Conservation (phyloP, 2,329 filamentous ascomycete genomes). For the Fusarium solani-melongenae region DNA sequence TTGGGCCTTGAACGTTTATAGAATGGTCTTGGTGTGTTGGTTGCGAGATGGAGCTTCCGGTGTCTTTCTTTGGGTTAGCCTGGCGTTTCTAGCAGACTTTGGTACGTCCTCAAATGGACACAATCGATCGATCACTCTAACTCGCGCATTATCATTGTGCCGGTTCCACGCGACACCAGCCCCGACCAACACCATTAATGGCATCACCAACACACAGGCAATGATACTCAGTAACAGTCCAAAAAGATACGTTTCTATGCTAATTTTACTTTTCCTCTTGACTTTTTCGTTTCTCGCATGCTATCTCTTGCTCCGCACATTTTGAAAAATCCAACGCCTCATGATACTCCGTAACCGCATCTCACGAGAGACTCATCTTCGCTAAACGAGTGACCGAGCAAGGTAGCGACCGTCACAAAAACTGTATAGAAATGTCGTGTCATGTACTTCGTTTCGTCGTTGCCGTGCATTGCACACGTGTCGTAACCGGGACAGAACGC, state of each 20-base stretch:
- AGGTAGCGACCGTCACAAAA: constrained; percentile 36
- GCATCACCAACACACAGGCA: neutral
- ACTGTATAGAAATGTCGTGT: constrained; percentile 37
- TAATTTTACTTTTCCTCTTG: constrained; percentile 6
- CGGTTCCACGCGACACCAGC: neutral
- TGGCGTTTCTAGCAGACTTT: constrained; percentile 27
- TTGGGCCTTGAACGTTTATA: constrained; percentile 38
- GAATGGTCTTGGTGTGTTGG: constrained; percentile 38
- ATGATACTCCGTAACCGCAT: constrained; percentile 18
- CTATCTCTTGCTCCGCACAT: constrained; percentile 9
- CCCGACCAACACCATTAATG: neutral
- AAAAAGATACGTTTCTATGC: neutral
- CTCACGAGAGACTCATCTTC: constrained; percentile 19
- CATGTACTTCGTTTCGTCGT: constrained; percentile 45
- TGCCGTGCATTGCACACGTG: constrained; percentile 29
- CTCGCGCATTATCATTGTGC: constrained; percentile 32
- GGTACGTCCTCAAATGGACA: constrained; percentile 5
- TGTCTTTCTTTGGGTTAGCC: constrained; percentile 43
- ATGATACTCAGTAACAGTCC: neutral
- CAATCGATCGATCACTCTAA: neutral
- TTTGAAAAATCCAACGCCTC: constrained; percentile 21
- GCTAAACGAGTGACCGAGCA: constrained; percentile 38
- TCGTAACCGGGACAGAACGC: constrained; percentile 33
- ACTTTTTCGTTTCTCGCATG: constrained; percentile 25
- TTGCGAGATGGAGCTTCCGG: constrained; percentile 31